Evolutionary conservation across 257 asterid genomes (phyloP), one percentile per base, ranked within the genome.

Genomic region (Scutellaria baicalensis): DNA sequence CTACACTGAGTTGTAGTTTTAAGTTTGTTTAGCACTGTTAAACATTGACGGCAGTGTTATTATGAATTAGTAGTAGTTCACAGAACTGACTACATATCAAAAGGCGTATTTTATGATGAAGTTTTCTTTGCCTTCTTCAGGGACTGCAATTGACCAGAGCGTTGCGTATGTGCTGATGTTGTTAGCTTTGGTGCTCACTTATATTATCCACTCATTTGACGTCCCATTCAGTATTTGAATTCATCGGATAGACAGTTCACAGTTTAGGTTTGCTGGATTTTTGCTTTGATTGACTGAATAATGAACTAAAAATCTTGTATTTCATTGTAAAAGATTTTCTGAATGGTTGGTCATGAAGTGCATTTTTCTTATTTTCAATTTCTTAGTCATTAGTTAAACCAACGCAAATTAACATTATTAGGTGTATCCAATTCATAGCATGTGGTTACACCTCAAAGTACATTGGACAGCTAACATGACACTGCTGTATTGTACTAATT

Each of bases 101-200:
- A 9, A 23, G 14, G 38, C 2, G 5, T 9, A 8, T 35, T 9
- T 43, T 43, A 31, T 66, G 57, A 74, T 50, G 12, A 10, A 57
- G 35, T 36, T 21, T 40, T 20, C 17, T 6, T 55, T 70, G 21
- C 50, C 5, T 65, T 57, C 44, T 5, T 8, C 91, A 90, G 97
- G 97, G 75, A 82, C 86, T 9, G 75, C 95, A 20, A 84, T 90
- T 36, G 96, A 89, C 73, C 96, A 86, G 72, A 91, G 93, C 69
- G 82, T 86, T 51, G 91, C 96, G 7, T 86, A 76, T 39, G 86
- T 73, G 8, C 79, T 89, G 74, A 89, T 89, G 96, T 13, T 85
- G 76, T 54, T 84, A 73, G 96, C 96, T 6, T 79, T 86, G 87
- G 88, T 74, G 57, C 93, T 89, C 72, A 89, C 93, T 16, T 86